These are phyloP conservation scores for Blastobotrys petasosporus DNA, from an alignment of 1,139 yeast species.

Conservation along the genomic window DNA sequence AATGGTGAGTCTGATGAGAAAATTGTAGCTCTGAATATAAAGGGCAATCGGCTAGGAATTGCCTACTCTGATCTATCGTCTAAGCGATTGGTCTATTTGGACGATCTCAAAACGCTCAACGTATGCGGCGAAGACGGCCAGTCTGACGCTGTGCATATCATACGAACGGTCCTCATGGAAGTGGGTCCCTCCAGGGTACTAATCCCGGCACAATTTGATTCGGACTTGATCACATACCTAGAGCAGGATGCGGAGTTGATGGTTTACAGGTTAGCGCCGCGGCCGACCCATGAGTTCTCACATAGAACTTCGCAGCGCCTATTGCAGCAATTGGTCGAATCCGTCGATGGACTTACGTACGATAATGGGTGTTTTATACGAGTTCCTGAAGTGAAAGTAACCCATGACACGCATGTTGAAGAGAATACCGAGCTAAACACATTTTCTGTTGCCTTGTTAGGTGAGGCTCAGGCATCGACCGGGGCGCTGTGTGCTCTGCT, in stretches of 20 bases:
- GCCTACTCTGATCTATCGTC: background rate
- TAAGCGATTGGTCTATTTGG: background rate
- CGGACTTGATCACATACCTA: background rate
- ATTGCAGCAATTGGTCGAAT: background rate
- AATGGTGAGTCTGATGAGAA: background rate
- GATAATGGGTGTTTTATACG: no score
- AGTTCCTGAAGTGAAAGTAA: background rate
- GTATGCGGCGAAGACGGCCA: background rate
- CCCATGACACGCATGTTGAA: background rate
- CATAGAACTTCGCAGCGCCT: background rate
- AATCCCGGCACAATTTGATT: background rate
- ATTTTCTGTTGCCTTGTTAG: background rate
- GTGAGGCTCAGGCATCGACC: background rate
- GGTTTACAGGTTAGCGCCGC: background rate
- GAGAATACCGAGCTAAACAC: background rate
- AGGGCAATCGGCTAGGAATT: background rate
- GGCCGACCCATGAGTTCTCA: slow-evolving; percentile 4
- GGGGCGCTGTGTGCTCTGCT: slow-evolving; percentile 4
- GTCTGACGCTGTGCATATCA: background rate
- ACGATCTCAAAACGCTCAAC: background rate
- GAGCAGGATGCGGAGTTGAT: slow-evolving; percentile 4
- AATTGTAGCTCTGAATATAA: background rate
- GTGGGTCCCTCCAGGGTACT: background rate
- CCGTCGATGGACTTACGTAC: background rate
- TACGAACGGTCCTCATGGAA: background rate